These are phyloP conservation scores for Trichoderma afroharzianum DNA, from an alignment of 2,329 filamentous ascomycete species.

Conservation along the genomic window DNA sequence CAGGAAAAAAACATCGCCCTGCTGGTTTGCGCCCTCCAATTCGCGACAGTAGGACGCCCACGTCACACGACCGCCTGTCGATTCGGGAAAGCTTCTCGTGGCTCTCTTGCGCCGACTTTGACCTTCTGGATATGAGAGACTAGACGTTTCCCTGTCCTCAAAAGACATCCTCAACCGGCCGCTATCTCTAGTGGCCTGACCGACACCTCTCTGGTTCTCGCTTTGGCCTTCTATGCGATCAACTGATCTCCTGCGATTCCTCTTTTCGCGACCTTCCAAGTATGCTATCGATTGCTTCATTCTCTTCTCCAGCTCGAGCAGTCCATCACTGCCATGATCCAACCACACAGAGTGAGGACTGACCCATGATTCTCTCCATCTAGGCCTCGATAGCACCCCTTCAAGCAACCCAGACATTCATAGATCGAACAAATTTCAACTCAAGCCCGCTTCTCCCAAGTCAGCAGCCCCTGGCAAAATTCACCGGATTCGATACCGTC, in stretches of 20 bases:
- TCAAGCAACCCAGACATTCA: constrained; percentile 13
- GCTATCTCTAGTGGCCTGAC: constrained; percentile 7
- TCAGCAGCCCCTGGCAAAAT: constrained; percentile 24
- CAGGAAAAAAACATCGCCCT: constrained; percentile 5
- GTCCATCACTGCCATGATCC: background rate
- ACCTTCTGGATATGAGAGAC: constrained; percentile 16
- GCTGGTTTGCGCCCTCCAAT: background rate
- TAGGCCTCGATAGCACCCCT: constrained; percentile 60
- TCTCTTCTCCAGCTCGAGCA: background rate
- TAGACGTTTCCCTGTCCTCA: constrained; percentile 26
- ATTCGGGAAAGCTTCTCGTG: background rate
- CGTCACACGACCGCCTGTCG: constrained; percentile 2
- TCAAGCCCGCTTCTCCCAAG: constrained; percentile 12
- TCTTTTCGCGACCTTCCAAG: constrained; percentile 87
- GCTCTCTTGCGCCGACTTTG: background rate
- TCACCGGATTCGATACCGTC: constrained; percentile 72
- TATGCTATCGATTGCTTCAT: constrained; percentile 44
- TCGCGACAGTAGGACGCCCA: background rate
- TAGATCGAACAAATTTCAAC: constrained; percentile 17
- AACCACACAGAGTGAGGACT: background rate
- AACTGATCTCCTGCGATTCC: constrained; percentile 85
- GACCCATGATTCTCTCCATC: background rate
- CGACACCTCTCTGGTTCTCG: constrained; percentile 22
- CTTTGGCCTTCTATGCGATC: constrained; percentile 74
- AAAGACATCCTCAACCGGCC: constrained; percentile 23